A percentile compares a stretch with the other conserved stretches of the same genome.
phyloP scores from a whole-genome alignment of 305 asterid species.

The Fraxinus floribunda region DNA sequence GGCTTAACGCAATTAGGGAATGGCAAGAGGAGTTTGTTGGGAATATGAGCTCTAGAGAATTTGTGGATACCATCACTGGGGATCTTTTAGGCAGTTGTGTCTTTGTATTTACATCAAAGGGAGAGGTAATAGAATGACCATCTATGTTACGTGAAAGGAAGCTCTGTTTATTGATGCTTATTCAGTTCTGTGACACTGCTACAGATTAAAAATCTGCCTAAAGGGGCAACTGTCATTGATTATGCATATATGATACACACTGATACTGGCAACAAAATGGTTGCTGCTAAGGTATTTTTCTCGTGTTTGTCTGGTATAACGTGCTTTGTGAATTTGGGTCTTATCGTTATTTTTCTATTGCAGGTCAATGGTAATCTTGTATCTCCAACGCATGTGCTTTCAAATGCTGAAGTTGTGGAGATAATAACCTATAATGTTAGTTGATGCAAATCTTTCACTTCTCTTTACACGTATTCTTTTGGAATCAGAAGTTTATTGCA shows the following conservation, averaged over 20 bases:
- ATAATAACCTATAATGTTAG: conserved; percentile 77
- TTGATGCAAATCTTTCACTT: conserved; percentile 23
- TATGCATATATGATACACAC: conserved; percentile 90
- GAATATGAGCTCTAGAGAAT: conserved; percentile 91
- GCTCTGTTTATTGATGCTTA: conserved; percentile 12
- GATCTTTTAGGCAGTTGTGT: conserved; percentile 94
- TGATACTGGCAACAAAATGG: conserved; percentile 87
- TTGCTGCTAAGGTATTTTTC: conserved; percentile 76
- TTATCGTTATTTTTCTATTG: conserved; percentile 31
- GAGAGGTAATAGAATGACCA: conserved; percentile 56
- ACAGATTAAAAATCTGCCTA: conserved; percentile 85
- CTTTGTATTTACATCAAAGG: conserved; percentile 87
- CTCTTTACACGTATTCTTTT: background rate
- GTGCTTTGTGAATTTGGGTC: conserved; percentile 21
- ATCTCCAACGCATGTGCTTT: conserved; percentile 73
- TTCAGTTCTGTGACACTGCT: conserved; percentile 6
- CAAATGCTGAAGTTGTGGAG: conserved; percentile 92
- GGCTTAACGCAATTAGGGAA: conserved; percentile 96
- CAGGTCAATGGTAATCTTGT: conserved; percentile 95
- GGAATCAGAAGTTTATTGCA: background rate
- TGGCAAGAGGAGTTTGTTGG: conserved; percentile 99
- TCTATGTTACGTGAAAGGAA: conserved; percentile 6
- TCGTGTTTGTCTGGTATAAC: conserved; percentile 10
- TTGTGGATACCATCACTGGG: conserved; percentile 85
- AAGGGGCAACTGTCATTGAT: conserved; percentile 80